Conservation (phyloP, 73 alveolate species). For the Paramecium biaurelia region DNA sequence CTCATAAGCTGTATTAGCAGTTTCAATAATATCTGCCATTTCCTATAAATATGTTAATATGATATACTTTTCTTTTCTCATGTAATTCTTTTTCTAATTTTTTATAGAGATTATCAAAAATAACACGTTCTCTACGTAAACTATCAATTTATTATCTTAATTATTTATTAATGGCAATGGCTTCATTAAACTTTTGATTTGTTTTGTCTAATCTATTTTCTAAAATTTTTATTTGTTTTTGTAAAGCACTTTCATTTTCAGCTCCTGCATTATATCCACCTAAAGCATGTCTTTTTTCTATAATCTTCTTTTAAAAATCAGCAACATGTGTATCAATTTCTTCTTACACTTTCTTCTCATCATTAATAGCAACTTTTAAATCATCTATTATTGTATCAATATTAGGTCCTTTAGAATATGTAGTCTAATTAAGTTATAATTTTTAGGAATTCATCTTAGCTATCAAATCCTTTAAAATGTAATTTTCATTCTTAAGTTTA, state of each 20-base stretch:
- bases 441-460: slow-evolving; percentile 64
- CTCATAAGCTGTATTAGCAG: slow-evolving; percentile 86
- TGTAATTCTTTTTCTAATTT: slow-evolving; percentile 93
- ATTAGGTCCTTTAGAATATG: slow-evolving; percentile 57
- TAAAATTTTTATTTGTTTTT: slow-evolving; percentile 77
- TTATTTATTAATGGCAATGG: slow-evolving; percentile 92
- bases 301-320: slow-evolving; percentile 76
- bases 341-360: slow-evolving; percentile 67
- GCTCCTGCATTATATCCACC: slow-evolving; percentile 94
- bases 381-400: slow-evolving; percentile 53
- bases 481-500: slow-evolving; percentile 74
- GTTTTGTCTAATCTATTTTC: slow-evolving; percentile 96
- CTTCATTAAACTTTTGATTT: slow-evolving; percentile 94
- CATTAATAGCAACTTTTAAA: slow-evolving; percentile 71
- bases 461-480: slow-evolving; percentile 64
- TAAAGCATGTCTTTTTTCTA: slow-evolving; percentile 77
- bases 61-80: slow-evolving; percentile 70
- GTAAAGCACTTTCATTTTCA: slow-evolving; percentile 78
- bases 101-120: slow-evolving; percentile 92
- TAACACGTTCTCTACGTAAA: slow-evolving; percentile 94
- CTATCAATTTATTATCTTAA: slow-evolving; percentile 93
- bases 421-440: not conserved
- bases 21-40: slow-evolving; percentile 86
- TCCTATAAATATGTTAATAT: not conserved
- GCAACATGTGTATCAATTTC: slow-evolving; percentile 80